These are phyloP conservation scores for Saccharomycopsis crataegensis DNA, from an alignment of 1,139 yeast species.

Conservation along the genomic window DNA sequence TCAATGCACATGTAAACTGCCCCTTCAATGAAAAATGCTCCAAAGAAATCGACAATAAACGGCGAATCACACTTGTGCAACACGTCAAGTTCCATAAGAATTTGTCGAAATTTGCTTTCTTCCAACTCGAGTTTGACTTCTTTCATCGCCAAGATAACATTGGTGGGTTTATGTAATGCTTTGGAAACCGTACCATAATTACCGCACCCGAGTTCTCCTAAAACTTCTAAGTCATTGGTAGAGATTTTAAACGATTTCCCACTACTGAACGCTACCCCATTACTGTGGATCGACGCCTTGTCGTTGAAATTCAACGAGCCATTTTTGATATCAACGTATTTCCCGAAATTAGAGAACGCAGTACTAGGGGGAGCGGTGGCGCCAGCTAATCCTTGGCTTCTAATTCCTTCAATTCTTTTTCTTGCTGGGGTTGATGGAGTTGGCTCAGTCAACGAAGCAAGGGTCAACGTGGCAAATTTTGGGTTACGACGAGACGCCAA, in stretches of 20 bases:
- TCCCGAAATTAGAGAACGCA: slow-evolving; percentile 23
- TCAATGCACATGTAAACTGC: slow-evolving; percentile 99
- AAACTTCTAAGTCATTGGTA: slow-evolving; percentile 73
- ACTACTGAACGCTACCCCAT: slow-evolving; percentile 73
- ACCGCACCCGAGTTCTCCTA: slow-evolving; percentile 88
- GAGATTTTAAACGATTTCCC: slow-evolving; percentile 86
- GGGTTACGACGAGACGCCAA: slow-evolving; percentile 1
- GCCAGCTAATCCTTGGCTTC: background rate
- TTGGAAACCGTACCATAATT: slow-evolving; percentile 93
- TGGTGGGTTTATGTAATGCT: slow-evolving; percentile 90
- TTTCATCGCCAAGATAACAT: slow-evolving; percentile 93
- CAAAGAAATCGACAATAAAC: slow-evolving; percentile 89
- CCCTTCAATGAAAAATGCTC: slow-evolving; percentile 95
- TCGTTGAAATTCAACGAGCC: slow-evolving; percentile 91
- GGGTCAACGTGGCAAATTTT: background rate
- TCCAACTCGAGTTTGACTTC: slow-evolving; percentile 89
- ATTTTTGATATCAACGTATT: slow-evolving; percentile 83
- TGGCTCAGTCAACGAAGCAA: background rate
- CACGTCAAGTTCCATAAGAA: slow-evolving; percentile 90
- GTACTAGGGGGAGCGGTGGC: background rate
- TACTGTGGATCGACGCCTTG: slow-evolving; percentile 83
- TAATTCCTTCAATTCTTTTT: background rate
- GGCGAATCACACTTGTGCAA: slow-evolving; percentile 87
- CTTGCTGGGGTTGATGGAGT: background rate
- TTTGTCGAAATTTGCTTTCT: slow-evolving; percentile 85